These are phyloP conservation scores for Pelargonium fulgidum DNA, from an alignment of 441 rosid species.

Conservation along the genomic window DNA sequence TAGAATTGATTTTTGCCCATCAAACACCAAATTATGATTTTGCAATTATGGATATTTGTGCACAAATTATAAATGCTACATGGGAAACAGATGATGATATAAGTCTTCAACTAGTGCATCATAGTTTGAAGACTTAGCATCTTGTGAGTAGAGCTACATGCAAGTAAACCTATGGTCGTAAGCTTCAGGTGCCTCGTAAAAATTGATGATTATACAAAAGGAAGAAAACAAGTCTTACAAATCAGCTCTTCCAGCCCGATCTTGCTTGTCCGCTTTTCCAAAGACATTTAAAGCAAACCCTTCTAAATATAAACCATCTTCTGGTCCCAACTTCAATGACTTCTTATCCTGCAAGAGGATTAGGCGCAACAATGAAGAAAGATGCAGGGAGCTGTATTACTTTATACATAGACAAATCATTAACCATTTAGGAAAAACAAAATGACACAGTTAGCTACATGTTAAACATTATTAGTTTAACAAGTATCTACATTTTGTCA, in stretches of 20 bases:
- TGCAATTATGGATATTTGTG: no score
- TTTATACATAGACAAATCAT: neutral
- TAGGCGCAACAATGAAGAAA: neutral
- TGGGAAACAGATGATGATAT: neutral
- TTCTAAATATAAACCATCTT: constrained; percentile 74
- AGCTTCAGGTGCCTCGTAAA: neutral
- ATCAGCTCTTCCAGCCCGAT: constrained; percentile 89
- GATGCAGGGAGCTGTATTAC: neutral
- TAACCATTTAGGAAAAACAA: neutral
- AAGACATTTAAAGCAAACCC: constrained; percentile 89
- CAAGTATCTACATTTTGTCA: neutral
- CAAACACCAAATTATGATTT: no score
- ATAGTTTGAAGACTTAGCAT: neutral
- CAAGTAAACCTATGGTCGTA: neutral
- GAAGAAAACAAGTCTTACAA: constrained; percentile 39
- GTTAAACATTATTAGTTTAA: neutral
- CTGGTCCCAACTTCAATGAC: constrained; percentile 64
- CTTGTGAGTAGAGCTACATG: neutral
- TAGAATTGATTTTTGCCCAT: no score
- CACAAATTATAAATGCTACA: no score
- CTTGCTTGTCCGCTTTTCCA: constrained; percentile 94
- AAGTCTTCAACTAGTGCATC: neutral
- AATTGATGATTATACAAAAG: constrained; percentile 12
- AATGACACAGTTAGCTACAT: neutral
- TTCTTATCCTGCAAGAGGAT: constrained; percentile 66